A percentile compares a stretch with the other conserved stretches of the same genome.
Conservation (phyloP, 2,329 filamentous ascomycete genomes). For the Colletotrichum camelliae region DNA sequence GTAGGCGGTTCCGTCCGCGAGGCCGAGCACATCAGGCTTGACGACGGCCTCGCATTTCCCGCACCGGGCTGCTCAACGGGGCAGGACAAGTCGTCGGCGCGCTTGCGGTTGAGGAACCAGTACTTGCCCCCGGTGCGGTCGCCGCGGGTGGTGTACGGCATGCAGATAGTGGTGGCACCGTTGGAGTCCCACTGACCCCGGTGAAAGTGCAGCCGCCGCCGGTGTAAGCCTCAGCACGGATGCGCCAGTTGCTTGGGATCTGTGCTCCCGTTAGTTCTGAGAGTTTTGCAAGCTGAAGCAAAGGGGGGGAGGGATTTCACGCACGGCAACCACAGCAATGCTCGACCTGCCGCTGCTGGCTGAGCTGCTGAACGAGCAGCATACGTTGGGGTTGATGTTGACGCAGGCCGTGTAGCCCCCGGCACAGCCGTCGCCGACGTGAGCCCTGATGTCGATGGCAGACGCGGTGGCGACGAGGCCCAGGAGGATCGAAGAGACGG, state of each 20-base stretch:
- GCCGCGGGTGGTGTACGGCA: background rate
- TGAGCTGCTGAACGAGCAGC: conserved; percentile 1
- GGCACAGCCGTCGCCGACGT: background rate
- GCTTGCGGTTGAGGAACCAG: conserved; percentile 8
- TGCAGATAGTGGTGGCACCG: background rate
- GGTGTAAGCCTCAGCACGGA: background rate
- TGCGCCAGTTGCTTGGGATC: conserved; percentile 14
- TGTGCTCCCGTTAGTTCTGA: background rate
- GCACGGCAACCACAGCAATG: background rate
- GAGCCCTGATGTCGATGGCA: conserved; percentile 3
- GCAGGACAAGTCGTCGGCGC: conserved; percentile 1
- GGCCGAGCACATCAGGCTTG: background rate
- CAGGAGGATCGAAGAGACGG: background rate
- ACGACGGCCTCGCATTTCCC: conserved; percentile 5
- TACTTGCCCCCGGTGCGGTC: conserved; percentile 6
- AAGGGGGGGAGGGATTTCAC: background rate
- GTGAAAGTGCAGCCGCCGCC: background rate
- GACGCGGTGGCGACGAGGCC: background rate
- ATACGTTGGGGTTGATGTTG: conserved; percentile 10
- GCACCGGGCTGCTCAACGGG: background rate
- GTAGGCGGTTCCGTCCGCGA: conserved; percentile 9
- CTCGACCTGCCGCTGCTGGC: background rate
- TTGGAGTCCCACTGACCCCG: background rate
- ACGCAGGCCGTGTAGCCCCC: background rate
- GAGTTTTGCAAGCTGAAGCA: background rate